A percentile compares a stretch with the other conserved stretches of the same genome.
Evolutionary conservation across 192 early-diverging fungal genomes (phyloP).

Genomic region (Backusella circina): DNA sequence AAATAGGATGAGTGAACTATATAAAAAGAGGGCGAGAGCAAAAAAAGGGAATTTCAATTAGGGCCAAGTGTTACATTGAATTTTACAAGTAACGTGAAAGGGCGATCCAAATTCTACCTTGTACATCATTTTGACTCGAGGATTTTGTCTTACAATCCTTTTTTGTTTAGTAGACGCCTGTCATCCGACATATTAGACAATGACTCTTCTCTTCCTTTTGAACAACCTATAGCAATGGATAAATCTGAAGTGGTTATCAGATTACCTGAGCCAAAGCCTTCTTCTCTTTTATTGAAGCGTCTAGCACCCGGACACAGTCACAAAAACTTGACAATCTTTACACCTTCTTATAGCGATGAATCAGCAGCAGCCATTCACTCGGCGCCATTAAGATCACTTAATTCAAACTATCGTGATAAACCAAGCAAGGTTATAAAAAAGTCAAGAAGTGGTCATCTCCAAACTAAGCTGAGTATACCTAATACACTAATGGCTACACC

Average conservation of each 20-base stretch:
- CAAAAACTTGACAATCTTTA: conserved; percentile 39
- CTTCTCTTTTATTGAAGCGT: conserved; percentile 20
- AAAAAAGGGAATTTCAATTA: background rate
- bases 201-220: background rate
- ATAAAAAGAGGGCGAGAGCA: background rate
- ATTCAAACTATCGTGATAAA: conserved; percentile 14
- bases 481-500: background rate
- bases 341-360: conserved; percentile 39
- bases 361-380: conserved; percentile 35
- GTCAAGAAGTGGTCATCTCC: conserved; percentile 24
- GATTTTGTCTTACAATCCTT: conserved; percentile 6
- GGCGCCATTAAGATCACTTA: conserved; percentile 30
- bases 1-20: background rate
- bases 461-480: background rate
- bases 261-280: conserved; percentile 15
- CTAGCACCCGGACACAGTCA: conserved; percentile 40
- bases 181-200: background rate
- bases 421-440: background rate
- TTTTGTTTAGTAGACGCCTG: conserved; percentile 8
- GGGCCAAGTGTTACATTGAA: conserved; percentile 7
- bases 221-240: background rate
- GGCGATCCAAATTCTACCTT: conserved; percentile 5
- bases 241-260: background rate
- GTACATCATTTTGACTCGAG: conserved; percentile 1
- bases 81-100: background rate